phyloP scores from a whole-genome alignment of 2,329 filamentous ascomycete species.

The Hypoxylon sp. region DNA sequence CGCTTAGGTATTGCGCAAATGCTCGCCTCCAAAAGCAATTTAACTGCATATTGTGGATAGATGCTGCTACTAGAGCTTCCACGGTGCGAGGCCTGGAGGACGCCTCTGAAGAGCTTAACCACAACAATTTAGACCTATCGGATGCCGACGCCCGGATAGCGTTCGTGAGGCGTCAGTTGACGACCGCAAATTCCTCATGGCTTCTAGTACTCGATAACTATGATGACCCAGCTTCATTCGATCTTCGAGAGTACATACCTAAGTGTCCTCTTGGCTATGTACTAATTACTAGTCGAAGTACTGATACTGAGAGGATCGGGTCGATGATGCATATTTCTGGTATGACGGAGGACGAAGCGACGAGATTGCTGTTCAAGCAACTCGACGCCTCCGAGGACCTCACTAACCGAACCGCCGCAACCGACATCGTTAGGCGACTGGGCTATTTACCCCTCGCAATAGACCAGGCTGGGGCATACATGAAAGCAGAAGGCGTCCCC shows the following conservation, averaged over 20 bases:
- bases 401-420: slow-evolving; percentile 3
- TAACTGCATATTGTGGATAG: slow-evolving; percentile 26
- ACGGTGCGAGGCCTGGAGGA: slow-evolving; percentile 18
- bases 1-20: slow-evolving; percentile 20
- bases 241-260: slow-evolving; percentile 33
- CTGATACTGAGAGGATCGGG: slow-evolving; percentile 17
- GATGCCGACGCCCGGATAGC: slow-evolving; percentile 20
- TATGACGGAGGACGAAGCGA: slow-evolving; percentile 23
- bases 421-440: slow-evolving; percentile 17
- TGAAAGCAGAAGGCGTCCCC: slow-evolving; percentile 20
- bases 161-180: slow-evolving; percentile 25
- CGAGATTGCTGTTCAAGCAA: slow-evolving; percentile 19
- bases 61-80: slow-evolving; percentile 25
- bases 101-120: slow-evolving; percentile 17
- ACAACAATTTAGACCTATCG: not conserved
- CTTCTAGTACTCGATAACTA: slow-evolving; percentile 35
- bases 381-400: slow-evolving; percentile 2
- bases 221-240: slow-evolving; percentile 23
- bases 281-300: slow-evolving; percentile 30
- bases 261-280: slow-evolving; percentile 13
- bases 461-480: slow-evolving; percentile 32
- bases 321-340: slow-evolving; percentile 17
- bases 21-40: not conserved
- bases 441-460: slow-evolving; percentile 30
- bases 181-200: slow-evolving; percentile 7